A percentile compares a stretch with the other conserved stretches of the same genome.
phyloP scores from a whole-genome alignment of 202 grass and related monocot genomes.

The Schoenoplectus triqueter region DNA sequence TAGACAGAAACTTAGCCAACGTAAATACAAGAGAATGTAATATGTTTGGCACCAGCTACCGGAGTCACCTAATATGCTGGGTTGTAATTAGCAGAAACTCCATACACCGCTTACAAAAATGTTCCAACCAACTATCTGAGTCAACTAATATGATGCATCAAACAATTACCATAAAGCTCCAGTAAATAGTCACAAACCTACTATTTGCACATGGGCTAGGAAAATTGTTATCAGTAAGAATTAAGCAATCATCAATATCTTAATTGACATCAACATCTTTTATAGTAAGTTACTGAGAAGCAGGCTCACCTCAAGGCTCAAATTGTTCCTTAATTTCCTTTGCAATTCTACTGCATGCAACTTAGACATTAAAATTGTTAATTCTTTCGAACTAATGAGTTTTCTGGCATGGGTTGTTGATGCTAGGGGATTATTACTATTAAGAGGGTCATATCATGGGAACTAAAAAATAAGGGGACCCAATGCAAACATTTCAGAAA shows the following conservation, averaged over 20 bases:
- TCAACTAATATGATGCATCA: background rate
- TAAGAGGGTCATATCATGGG: background rate
- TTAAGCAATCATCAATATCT: constrained; percentile 13
- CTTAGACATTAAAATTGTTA: constrained; percentile 4
- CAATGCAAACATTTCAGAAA: constrained; percentile 2
- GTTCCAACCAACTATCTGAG: constrained; percentile 24
- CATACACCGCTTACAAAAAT: background rate
- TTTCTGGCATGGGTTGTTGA: background rate
- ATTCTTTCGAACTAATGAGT: background rate
- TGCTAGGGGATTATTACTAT: background rate
- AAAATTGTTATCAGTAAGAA: background rate
- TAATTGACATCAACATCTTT: background rate
- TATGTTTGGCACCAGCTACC: constrained; percentile 1
- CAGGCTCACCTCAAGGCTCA: background rate
- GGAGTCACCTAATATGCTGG: background rate
- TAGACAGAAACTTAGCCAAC: background rate
- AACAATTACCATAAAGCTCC: background rate
- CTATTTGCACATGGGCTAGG: background rate
- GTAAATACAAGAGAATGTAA: background rate
- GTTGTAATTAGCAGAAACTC: background rate
- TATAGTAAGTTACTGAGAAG: background rate
- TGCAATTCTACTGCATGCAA: constrained; percentile 6
- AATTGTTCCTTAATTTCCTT: background rate
- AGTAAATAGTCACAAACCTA: background rate
- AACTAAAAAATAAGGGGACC: background rate